Percentiles rank a stretch among this genome's conserved stretches.
phyloP scores from a whole-genome alignment of 345 rosid species.

The Hibiscus mutabilis region DNA sequence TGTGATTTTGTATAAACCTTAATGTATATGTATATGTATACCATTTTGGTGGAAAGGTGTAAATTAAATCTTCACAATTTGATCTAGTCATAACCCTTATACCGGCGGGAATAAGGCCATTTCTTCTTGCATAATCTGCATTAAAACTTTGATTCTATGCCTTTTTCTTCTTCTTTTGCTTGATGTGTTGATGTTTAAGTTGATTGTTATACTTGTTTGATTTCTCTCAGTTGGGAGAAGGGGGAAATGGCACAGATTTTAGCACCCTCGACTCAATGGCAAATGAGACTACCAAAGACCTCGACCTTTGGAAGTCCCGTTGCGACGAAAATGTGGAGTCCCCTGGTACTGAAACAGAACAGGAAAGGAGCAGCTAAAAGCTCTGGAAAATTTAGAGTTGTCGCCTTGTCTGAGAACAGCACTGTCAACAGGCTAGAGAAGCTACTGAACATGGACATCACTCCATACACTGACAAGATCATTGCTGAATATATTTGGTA shows the following conservation, averaged over 20 bases:
- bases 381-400: conserved; percentile 47
- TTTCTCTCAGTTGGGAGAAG: conserved; percentile 24
- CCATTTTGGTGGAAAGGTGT: not conserved
- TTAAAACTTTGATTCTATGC: no score
- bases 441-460: conserved; percentile 26
- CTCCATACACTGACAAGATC: conserved; percentile 71
- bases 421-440: conserved; percentile 63
- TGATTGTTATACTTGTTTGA: not conserved
- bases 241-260: conserved; percentile 80
- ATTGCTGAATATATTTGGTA: conserved; percentile 98
- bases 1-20: not conserved
- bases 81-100: not conserved
- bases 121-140: no score
- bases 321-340: conserved; percentile 54
- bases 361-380: conserved; percentile 41
- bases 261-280: conserved; percentile 72
- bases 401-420: conserved; percentile 56
- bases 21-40: not conserved
- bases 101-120: not conserved
- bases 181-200: no score
- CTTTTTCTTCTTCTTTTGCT: no score
- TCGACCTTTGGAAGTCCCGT: conserved; percentile 35
- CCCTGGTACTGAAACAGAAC: conserved; percentile 60
- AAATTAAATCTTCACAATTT: not conserved
- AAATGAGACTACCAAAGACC: conserved; percentile 56